Evolutionary conservation across 1,284 basidiomycete genomes (phyloP), one percentile per base, ranked within the genome.

Genomic region (Moesziomyces parantarcticus): DNA sequence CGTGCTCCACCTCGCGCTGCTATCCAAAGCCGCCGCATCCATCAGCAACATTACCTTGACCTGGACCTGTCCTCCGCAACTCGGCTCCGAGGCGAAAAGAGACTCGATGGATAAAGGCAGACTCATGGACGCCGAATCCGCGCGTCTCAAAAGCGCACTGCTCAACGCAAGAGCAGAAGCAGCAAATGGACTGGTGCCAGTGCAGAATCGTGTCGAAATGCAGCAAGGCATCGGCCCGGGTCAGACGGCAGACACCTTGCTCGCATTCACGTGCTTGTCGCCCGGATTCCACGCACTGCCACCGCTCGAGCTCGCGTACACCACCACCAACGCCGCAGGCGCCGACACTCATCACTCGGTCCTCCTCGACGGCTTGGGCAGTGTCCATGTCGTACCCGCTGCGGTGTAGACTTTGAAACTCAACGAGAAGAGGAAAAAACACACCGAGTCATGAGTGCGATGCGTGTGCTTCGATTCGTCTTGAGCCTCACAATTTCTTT

Each of bases 91-190:
- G 5, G 34, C 3, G 4, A 61, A 50, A 20, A 56, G 58, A 39
- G 64, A 67, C 20, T 50, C 64, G 8, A 48, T 45, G 18, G 64
- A 54, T 32, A 22, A 41, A 10, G 16, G 6, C 6, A 50, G 55
- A 16, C n/a, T 62, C 42, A 58, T 68, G 47, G 65, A 68, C 40
- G 51, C 58, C 21, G 55, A 68, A n/a, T 26, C 54, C 9, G 55
- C 65, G 0, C 40, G 55, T 23, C 42, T 54, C 48, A 58, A 54
- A 40, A 43, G 58, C 7, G 42, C 46, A 5, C 20, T 58, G 36
- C 18, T 46, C 39, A 16, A 36, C 4, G 52, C 53, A 4, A 58
- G 58, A 10, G 58, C 58, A 4, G 58, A 57, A 25, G 41, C 13
- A 34, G 50, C 22, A 61, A 29, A 54, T 32, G 59, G 59, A 5